Evolutionary conservation across 1,139 yeast genomes (phyloP).

Genomic region (Pichia norvegensis): DNA sequence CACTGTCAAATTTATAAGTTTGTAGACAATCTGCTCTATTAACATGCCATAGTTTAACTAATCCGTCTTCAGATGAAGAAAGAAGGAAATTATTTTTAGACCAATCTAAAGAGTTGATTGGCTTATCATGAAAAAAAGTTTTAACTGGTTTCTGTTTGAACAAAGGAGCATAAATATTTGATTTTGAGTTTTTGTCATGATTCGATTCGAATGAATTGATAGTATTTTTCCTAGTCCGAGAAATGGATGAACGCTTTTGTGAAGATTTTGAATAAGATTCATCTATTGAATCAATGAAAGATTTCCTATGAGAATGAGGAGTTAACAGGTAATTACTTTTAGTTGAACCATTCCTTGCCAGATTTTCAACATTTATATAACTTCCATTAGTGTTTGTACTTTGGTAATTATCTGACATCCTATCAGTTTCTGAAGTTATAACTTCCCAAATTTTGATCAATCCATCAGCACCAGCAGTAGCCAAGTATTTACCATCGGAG

Average conservation of each 20-base stretch:
- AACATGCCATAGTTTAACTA: conserved; percentile 80
- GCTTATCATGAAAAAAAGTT: conserved; percentile 54
- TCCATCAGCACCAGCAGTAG: conserved; percentile 75
- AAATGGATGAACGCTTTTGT: not conserved
- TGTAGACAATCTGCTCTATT: conserved; percentile 58
- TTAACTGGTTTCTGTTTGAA: conserved; percentile 64
- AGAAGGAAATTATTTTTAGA: conserved; percentile 76
- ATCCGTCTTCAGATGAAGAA: conserved; percentile 79
- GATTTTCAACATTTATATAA: not conserved
- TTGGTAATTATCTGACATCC: not conserved
- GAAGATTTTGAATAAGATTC: conserved; percentile 2
- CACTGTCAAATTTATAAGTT: conserved; percentile 65
- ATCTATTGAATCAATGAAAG: conserved; percentile 9
- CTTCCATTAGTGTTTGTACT: not conserved
- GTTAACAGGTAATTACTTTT: not conserved
- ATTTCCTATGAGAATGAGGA: conserved; percentile 3
- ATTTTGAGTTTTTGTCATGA: conserved; percentile 1
- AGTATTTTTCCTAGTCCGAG: conserved; percentile 6
- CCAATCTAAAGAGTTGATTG: conserved; percentile 76
- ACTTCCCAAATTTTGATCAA: conserved; percentile 72
- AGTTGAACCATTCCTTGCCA: not conserved
- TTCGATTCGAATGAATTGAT: conserved; percentile 1
- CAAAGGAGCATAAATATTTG: conserved; percentile 57
- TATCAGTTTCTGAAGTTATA: conserved; percentile 56
- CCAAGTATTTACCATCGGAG: conserved; percentile 71